phyloP scores from a whole-genome alignment of 139 green algal species.

The Chlamydomonas sphaeroides region DNA sequence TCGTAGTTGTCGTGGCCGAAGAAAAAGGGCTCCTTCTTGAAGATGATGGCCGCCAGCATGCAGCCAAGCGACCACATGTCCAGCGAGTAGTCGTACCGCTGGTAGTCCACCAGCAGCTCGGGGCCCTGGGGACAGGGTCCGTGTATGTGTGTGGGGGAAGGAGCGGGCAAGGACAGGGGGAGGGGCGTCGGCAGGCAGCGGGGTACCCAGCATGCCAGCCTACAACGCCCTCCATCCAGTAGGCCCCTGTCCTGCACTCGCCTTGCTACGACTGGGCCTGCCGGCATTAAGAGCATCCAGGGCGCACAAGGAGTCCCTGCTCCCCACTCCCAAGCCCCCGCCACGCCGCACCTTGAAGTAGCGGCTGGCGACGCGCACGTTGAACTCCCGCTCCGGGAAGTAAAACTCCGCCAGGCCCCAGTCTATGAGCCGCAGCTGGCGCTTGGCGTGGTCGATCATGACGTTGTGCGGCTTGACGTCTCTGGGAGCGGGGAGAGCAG shows the following conservation, averaged over 20 bases:
- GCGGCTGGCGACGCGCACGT: slow-evolving; percentile 94
- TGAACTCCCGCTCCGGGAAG: slow-evolving; percentile 94
- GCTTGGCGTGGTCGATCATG: slow-evolving; percentile 98
- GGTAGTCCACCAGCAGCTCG: slow-evolving; percentile 97
- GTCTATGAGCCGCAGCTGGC: slow-evolving; percentile 96
- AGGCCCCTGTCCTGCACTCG: too few species aligned
- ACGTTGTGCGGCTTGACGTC: slow-evolving; percentile 89
- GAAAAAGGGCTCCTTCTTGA: slow-evolving; percentile 98
- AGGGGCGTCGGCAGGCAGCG: too few species aligned
- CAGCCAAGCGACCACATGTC: slow-evolving; percentile 97
- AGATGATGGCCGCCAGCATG: slow-evolving; percentile 91
- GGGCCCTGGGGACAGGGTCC: slow-evolving; percentile 64
- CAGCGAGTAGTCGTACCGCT: slow-evolving; percentile 98
- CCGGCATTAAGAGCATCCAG: too few species aligned
- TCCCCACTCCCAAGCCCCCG: background rate
- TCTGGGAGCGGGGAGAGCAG: background rate
- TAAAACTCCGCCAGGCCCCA: slow-evolving; percentile 99
- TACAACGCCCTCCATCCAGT: too few species aligned
- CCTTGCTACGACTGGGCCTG: too few species aligned
- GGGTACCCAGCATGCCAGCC: too few species aligned
- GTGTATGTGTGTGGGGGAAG: background rate
- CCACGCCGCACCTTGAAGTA: slow-evolving; percentile 91
- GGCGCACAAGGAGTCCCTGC: too few species aligned
- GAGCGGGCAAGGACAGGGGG: too few species aligned
- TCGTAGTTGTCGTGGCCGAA: slow-evolving; percentile 99